Evolutionary conservation across 306 rosid genomes (phyloP), one percentile per base, ranked within the genome.

Genomic region (Quercus suber): DNA sequence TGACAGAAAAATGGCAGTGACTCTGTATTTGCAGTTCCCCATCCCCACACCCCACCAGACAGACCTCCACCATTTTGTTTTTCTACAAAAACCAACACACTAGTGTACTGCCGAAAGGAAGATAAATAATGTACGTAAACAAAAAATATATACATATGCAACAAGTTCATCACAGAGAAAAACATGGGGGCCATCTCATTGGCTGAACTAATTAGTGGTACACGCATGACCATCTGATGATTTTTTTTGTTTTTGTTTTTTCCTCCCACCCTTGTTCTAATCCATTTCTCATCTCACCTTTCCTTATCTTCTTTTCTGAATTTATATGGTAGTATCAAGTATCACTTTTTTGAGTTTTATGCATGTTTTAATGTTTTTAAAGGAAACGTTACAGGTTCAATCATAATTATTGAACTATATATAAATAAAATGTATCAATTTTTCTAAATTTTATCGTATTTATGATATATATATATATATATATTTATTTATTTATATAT

Each of bases 1-100:
- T 81, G 87, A 88, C 91, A 85, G 82, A 81, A 79, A 11, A 9
- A 73, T 52, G 71, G 76, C 93, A 73, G 84, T 77, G 83, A 76
- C 75, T 76, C 91, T 80, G 81, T 83, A 69, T 79, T 74, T 28
- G 81, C 84, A 81, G 75, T 72, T 82, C 52, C 75, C 61, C 85
- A 69, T 21, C 80, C 31, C 58, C 76, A 57, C 52, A 55, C 75
- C 73, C 78, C 80, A 52, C 84, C 81, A 70, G 31, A 23, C 69
- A 70, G 31, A 28, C 72, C 59, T 35, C 61, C 84, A 63, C 28
- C 80, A 31, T 51, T 73, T 37, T 35, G 69, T 35, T 55, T 52
- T 56, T 21, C 28, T 49, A 49, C 56, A 9, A 45, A 69, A 69
- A 37, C 68, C 55, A 41, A 49, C 57, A 41, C 76, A 13, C 23